Evolutionary conservation across 2,329 filamentous ascomycete genomes (phyloP).

Genomic region (Colletotrichum lentis): DNA sequence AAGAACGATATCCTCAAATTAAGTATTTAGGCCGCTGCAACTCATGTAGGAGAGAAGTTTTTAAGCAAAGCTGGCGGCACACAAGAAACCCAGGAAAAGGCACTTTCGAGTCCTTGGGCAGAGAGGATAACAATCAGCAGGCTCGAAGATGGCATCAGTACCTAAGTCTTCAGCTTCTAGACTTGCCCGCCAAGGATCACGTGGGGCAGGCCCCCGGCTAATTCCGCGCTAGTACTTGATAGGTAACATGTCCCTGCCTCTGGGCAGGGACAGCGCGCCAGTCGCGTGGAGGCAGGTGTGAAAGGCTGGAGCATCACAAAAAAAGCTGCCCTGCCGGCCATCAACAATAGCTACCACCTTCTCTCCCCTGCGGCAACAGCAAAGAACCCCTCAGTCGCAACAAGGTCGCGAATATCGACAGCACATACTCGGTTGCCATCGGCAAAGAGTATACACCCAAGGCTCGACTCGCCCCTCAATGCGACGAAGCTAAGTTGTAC

Average conservation of each 20-base stretch:
- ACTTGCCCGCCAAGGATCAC: conserved; percentile 31
- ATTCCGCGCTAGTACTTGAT: conserved; percentile 29
- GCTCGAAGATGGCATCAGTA: conserved; percentile 17
- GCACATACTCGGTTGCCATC: not conserved
- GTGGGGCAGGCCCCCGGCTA: conserved; percentile 30
- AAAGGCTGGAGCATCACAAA: conserved; percentile 38
- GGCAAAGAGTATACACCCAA: not conserved
- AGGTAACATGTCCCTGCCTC: conserved; percentile 23
- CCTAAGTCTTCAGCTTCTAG: conserved; percentile 20
- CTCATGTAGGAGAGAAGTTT: not conserved
- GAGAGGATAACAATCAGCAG: conserved; percentile 9
- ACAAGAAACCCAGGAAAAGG: conserved; percentile 13
- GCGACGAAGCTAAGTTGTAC: conserved; percentile 22
- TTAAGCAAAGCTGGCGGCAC: conserved; percentile 19
- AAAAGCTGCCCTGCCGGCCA: conserved; percentile 26
- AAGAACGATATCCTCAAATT: conserved; percentile 22
- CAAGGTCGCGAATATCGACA: conserved; percentile 5
- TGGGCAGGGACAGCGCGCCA: conserved; percentile 33
- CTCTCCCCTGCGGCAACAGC: conserved; percentile 6
- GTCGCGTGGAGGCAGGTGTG: conserved; percentile 35
- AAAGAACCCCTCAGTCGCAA: conserved; percentile 3
- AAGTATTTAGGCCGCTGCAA: not conserved
- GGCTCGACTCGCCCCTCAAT: conserved; percentile 28
- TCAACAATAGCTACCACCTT: conserved; percentile 26
- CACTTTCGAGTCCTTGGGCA: conserved; percentile 24